Conservation (phyloP, 345 rosid species). For the Gynandropsis gynandra region DNA sequence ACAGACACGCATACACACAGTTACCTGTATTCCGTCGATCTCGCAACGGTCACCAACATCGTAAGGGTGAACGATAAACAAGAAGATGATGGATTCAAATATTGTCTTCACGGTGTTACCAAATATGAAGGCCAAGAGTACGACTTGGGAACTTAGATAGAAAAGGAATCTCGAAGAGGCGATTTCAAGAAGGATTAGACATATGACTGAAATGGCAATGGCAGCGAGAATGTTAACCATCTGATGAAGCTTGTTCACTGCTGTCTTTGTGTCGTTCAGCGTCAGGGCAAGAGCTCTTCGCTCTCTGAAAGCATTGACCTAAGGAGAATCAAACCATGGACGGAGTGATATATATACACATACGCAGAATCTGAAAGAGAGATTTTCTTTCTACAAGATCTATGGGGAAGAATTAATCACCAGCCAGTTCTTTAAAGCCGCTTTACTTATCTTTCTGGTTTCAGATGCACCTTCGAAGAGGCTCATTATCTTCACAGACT, state of each 20-base stretch:
- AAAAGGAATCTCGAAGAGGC: slow-evolving; percentile 41
- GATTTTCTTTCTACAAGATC: slow-evolving; percentile 48
- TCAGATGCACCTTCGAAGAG: slow-evolving; percentile 50
- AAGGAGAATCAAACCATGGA: slow-evolving; percentile 63
- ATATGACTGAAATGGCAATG: slow-evolving; percentile 31
- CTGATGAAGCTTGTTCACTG: slow-evolving; percentile 49
- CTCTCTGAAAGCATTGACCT: slow-evolving; percentile 47
- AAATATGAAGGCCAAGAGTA: slow-evolving; percentile 47
- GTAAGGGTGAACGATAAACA: slow-evolving; percentile 51
- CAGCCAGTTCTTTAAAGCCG: slow-evolving; percentile 57
- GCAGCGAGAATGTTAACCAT: slow-evolving; percentile 37
- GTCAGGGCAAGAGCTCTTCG: slow-evolving; percentile 48
- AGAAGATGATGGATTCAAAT: slow-evolving; percentile 57
- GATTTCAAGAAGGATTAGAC: slow-evolving; percentile 41
- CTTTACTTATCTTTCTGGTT: slow-evolving; percentile 37
- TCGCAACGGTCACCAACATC: slow-evolving; percentile 86
- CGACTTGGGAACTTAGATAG: slow-evolving; percentile 41
- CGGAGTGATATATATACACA: slow-evolving; percentile 55
- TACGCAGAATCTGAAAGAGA: slow-evolving; percentile 50
- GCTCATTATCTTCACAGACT: slow-evolving; percentile 46
- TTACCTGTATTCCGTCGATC: slow-evolving; percentile 66
- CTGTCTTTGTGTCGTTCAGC: slow-evolving; percentile 45
- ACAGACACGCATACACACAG: too few relatives aligned
- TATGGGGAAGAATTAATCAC: slow-evolving; percentile 41
- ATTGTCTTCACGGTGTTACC: slow-evolving; percentile 50